Conservation (phyloP, 345 rosid genomes). For the Turritis glabra region DNA sequence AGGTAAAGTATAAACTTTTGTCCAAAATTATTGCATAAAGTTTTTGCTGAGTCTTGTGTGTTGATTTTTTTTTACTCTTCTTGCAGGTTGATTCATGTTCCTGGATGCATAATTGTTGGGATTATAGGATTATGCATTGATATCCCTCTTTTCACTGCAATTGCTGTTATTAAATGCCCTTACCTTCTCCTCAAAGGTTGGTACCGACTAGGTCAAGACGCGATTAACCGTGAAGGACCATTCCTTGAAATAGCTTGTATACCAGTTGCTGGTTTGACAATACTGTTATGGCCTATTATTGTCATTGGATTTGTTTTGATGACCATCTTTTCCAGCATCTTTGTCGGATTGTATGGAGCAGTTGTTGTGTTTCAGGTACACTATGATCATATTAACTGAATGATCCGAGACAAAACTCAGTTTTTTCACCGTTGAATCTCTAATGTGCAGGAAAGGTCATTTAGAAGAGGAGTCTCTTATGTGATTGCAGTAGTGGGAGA, state of each 20-base stretch:
- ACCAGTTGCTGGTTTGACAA: conserved; percentile 76
- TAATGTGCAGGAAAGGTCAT: conserved; percentile 72
- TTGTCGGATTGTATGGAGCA: conserved; percentile 73
- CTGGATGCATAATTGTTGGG: conserved; percentile 70
- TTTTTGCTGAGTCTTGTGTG: conserved; percentile 3
- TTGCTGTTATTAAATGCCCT: conserved; percentile 71
- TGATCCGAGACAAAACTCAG: not conserved
- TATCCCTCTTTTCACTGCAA: conserved; percentile 66
- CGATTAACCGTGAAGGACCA: conserved; percentile 72
- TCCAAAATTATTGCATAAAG: not conserved
- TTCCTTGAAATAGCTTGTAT: conserved; percentile 84
- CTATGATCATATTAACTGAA: not conserved
- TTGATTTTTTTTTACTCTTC: not conserved
- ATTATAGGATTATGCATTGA: conserved; percentile 65
- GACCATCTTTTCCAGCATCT: conserved; percentile 63
- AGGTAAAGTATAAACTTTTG: conserved; percentile 46
- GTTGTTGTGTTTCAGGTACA: conserved; percentile 68
- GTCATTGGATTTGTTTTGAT: conserved; percentile 64
- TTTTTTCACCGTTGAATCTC: not conserved
- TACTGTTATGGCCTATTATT: conserved; percentile 76
- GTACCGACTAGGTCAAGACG: conserved; percentile 69
- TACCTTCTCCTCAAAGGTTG: conserved; percentile 75
- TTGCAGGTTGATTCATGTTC: conserved; percentile 70
- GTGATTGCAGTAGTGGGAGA: conserved; percentile 89
- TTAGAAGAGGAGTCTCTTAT: conserved; percentile 70